Percentiles rank a stretch among this genome's conserved stretches.
phyloP scores from a whole-genome alignment of 441 rosid species.

The Lepidium campestre region DNA sequence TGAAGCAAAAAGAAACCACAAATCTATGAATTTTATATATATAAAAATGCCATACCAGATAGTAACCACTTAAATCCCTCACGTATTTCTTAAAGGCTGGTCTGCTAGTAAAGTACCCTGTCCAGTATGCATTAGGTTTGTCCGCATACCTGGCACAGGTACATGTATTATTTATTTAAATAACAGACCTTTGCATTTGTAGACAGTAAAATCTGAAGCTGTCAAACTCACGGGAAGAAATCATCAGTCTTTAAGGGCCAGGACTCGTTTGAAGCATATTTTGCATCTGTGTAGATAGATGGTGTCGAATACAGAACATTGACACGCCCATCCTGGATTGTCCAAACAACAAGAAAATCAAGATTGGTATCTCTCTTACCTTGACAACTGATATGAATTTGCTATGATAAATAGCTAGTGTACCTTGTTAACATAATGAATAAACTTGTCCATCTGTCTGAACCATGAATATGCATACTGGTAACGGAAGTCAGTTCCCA shows the following conservation, averaged over 20 bases:
- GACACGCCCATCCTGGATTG: constrained; percentile 51
- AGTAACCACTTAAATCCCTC: constrained; percentile 63
- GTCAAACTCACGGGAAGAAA: constrained; percentile 65
- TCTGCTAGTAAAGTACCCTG: constrained; percentile 79
- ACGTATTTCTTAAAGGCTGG: constrained; percentile 66
- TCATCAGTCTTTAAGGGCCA: constrained; percentile 77
- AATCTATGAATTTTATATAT: not conserved
- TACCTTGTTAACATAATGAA: constrained; percentile 75
- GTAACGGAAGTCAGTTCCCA: constrained; percentile 78
- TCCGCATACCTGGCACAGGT: constrained; percentile 59
- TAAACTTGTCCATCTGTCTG: constrained; percentile 76
- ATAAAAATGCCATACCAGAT: constrained; percentile 40
- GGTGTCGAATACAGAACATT: constrained; percentile 76
- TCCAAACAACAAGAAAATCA: constrained; percentile 1
- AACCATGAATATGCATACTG: constrained; percentile 76
- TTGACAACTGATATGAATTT: not conserved
- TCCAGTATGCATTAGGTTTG: constrained; percentile 67
- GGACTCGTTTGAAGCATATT: constrained; percentile 49
- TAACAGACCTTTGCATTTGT: not conserved
- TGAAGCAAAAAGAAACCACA: not conserved
- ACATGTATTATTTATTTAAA: not conserved
- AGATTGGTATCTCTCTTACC: constrained; percentile 10
- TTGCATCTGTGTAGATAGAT: constrained; percentile 68
- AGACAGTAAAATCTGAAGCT: not conserved
- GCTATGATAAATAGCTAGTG: not conserved